Evolutionary conservation across 169 alveolate species (phyloP).

Genomic region (Eimeria acervulina): DNA sequence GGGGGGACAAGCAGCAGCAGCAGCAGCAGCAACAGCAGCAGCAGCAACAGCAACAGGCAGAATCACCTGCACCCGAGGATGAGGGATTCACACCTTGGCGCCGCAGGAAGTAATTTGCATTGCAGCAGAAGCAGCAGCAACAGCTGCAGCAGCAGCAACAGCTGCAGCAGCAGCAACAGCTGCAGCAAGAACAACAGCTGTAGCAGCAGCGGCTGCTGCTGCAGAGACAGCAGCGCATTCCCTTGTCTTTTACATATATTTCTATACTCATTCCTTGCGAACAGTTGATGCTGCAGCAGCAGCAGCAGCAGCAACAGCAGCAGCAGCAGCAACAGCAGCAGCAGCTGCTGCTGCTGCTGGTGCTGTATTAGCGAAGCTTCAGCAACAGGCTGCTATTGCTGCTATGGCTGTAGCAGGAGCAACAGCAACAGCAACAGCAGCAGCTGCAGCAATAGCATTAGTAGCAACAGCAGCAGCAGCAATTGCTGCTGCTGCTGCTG

Average conservation of each 20-base stretch:
- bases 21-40: conserved; percentile 12
- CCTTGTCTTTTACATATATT: too few species aligned
- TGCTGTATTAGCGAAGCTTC: too few species aligned
- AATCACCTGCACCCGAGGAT: neutral
- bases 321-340: conserved; percentile 16
- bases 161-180: conserved; percentile 27
- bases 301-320: conserved; percentile 38
- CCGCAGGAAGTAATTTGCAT: neutral
- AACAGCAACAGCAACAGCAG: neutral
- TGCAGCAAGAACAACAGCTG: conserved; percentile 2
- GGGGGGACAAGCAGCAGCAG: too few species aligned
- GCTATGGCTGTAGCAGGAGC: too few species aligned
- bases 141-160: conserved; percentile 37
- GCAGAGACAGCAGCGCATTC: too few species aligned
- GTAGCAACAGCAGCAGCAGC: too few species aligned
- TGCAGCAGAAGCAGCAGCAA: conserved; percentile 17
- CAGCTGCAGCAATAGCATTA: too few species aligned
- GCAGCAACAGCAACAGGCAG: neutral
- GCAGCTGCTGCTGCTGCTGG: neutral
- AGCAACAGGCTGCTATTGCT: too few species aligned
- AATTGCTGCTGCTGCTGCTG: too few species aligned
- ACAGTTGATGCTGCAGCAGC: neutral
- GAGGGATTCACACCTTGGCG: neutral
- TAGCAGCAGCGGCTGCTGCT: neutral
- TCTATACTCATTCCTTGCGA: neutral